phyloP scores from a whole-genome alignment of 805 yeast species.

The Sugiyamaella boreocaroliniensis region DNA sequence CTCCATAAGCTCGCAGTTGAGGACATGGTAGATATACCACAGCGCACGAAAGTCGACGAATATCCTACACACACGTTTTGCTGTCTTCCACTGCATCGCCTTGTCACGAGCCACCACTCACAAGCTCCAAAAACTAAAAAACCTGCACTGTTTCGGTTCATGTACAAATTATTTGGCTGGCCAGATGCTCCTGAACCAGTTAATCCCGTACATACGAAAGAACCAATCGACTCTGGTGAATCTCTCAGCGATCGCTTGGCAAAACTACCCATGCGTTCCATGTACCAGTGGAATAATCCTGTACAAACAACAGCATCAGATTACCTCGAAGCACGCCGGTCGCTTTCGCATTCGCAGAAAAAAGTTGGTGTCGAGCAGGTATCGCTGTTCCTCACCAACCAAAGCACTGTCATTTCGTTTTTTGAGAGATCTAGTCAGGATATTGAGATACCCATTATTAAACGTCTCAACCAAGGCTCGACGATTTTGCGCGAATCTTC shows the following conservation, averaged over 20 bases:
- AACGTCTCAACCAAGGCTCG: slow-evolving; percentile 40
- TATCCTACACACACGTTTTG: slow-evolving; percentile 47
- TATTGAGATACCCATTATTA: slow-evolving; percentile 45
- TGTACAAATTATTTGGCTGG: neutral
- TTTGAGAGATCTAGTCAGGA: slow-evolving; percentile 52
- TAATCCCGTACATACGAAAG: neutral
- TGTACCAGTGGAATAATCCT: slow-evolving; percentile 32
- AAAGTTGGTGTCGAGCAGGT: slow-evolving; percentile 52
- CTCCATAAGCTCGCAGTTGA: slow-evolving; percentile 53
- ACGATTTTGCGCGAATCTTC: slow-evolving; percentile 46
- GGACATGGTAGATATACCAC: slow-evolving; percentile 59
- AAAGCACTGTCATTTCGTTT: slow-evolving; percentile 46
- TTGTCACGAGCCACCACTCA: slow-evolving; percentile 19
- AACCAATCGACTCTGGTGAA: slow-evolving; percentile 3
- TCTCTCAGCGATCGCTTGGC: slow-evolving; percentile 12
- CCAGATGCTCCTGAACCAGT: neutral
- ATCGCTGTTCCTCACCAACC: slow-evolving; percentile 41
- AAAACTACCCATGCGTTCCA: slow-evolving; percentile 19
- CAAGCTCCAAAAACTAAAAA: slow-evolving; percentile 3
- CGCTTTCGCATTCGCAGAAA: slow-evolving; percentile 39
- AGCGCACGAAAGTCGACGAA: slow-evolving; percentile 51
- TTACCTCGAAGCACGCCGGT: slow-evolving; percentile 38
- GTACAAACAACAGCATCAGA: slow-evolving; percentile 14
- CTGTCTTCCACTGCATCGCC: slow-evolving; percentile 46
- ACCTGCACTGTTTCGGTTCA: neutral